A percentile compares a stretch with the other conserved stretches of the same genome.
Conservation (phyloP, 192 early-diverging fungal genomes). For the Funneliformis mosseae region DNA sequence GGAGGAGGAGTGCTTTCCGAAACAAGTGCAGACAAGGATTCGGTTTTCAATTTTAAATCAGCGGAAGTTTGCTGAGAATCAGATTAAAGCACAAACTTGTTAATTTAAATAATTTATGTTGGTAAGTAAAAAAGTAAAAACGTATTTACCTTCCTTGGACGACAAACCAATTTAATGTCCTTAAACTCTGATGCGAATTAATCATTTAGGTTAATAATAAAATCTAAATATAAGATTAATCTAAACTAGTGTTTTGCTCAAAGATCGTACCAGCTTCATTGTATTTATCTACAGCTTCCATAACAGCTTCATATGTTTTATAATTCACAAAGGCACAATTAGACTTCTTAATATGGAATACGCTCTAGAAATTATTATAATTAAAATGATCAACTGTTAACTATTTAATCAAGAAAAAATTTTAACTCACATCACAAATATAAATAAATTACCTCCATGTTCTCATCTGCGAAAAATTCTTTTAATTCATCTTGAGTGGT, state of each 20-base stretch:
- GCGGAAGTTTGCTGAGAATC: constrained; percentile 17
- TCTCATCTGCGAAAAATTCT: constrained; percentile 50
- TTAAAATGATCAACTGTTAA: constrained; percentile 2
- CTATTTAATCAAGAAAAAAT: constrained; percentile 4
- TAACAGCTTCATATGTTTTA: constrained; percentile 50
- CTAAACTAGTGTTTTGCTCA: neutral
- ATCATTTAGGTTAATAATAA: neutral
- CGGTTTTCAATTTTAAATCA: constrained; percentile 29
- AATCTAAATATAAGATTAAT: neutral
- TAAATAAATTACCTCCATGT: constrained; percentile 40
- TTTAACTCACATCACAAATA: neutral
- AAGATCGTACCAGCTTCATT: constrained; percentile 41
- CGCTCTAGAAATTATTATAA: constrained; percentile 38
- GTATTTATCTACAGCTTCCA: constrained; percentile 44
- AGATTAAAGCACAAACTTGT: neutral
- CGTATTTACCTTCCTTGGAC: constrained; percentile 44
- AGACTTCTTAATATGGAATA: constrained; percentile 49
- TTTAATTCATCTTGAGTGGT: constrained; percentile 48
- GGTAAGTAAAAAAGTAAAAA: neutral
- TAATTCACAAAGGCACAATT: constrained; percentile 58
- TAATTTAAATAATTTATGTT: constrained; percentile 4
- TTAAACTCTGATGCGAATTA: constrained; percentile 41
- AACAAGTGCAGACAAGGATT: neutral
- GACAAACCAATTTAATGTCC: constrained; percentile 46
- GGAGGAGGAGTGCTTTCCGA: constrained; percentile 32